A percentile compares a stretch with the other conserved stretches of the same genome.
phyloP scores from a whole-genome alignment of 2,329 filamentous ascomycete genomes.

The Alternaria ventricosa region DNA sequence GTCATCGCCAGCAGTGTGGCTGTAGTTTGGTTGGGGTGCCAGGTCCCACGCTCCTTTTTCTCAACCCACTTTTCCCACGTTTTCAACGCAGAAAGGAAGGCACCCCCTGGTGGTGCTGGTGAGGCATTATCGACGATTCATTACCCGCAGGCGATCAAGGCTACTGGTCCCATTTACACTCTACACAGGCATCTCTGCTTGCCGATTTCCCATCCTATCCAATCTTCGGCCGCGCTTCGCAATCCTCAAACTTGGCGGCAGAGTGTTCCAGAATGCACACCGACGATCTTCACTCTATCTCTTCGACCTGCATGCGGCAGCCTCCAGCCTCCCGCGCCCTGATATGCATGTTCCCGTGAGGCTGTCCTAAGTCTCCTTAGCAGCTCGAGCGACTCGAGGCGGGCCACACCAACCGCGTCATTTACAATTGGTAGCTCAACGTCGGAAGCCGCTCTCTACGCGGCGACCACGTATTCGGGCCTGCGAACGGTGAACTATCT shows the following conservation, averaged over 20 bases:
- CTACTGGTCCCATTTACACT: not conserved
- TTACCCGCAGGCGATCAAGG: not conserved
- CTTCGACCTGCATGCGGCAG: conserved; percentile 4
- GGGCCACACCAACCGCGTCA: not conserved
- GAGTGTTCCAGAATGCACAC: not conserved
- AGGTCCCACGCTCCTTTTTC: conserved; percentile 8
- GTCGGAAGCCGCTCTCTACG: conserved; percentile 4
- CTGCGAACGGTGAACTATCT: conserved; percentile 3
- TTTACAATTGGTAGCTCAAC: not conserved
- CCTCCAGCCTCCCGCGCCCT: conserved; percentile 12
- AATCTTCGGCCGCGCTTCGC: conserved; percentile 2
- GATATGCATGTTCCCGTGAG: conserved; percentile 12
- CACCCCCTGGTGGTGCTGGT: not conserved
- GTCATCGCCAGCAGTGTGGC: not conserved
- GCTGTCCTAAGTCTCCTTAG: conserved; percentile 6
- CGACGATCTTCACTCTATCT: conserved; percentile 9
- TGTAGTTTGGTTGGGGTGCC: not conserved
- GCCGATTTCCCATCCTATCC: not conserved
- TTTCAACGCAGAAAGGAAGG: not conserved
- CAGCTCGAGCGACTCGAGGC: not conserved
- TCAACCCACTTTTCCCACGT: conserved; percentile 4
- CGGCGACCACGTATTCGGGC: conserved; percentile 19
- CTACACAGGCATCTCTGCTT: not conserved
- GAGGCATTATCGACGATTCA: conserved; percentile 3
- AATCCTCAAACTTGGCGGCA: not conserved